phyloP scores from a whole-genome alignment of 1,139 yeast genomes.

The Oligophagozyma castellii region DNA sequence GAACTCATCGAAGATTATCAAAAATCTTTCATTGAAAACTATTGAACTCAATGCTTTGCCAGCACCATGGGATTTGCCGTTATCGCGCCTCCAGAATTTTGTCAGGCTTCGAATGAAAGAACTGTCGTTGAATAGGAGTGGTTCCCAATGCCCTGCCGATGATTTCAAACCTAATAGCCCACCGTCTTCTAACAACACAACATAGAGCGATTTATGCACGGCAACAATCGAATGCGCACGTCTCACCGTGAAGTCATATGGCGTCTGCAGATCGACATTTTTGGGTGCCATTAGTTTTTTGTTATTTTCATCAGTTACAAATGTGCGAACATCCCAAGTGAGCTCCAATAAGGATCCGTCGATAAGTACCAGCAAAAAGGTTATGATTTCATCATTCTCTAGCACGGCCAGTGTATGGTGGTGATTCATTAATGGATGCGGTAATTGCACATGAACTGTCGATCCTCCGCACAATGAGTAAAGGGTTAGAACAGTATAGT shows the following conservation, averaged over 20 bases:
- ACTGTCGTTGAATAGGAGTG: constrained; percentile 42
- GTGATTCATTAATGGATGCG: constrained; percentile 13
- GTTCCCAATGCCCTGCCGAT: constrained; percentile 29
- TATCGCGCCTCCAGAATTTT: constrained; percentile 14
- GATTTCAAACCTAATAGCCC: constrained; percentile 43
- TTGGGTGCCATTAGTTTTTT: too few relatives aligned
- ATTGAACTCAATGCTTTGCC: constrained; percentile 17
- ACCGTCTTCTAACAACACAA: constrained; percentile 62
- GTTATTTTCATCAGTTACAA: constrained; percentile 25
- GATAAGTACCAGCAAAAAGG: too few relatives aligned
- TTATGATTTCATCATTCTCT: constrained; percentile 8
- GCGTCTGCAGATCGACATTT: constrained; percentile 49
- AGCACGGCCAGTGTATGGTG: constrained; percentile 14
- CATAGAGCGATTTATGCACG: constrained; percentile 29
- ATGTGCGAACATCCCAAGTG: constrained; percentile 23
- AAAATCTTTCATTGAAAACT: constrained; percentile 10
- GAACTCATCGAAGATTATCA: constrained; percentile 19
- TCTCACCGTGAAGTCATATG: constrained; percentile 63
- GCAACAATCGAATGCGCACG: constrained; percentile 43
- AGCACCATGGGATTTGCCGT: constrained; percentile 5
- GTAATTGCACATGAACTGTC: constrained; percentile 16
- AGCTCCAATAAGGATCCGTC: constrained; percentile 15
- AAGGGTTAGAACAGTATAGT: too few relatives aligned
- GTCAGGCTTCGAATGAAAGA: constrained; percentile 35
- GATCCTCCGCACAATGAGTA: too few relatives aligned